These are phyloP conservation scores for Fusarium lateritium DNA, from an alignment of 2,329 filamentous ascomycete genomes.

Conservation along the genomic window DNA sequence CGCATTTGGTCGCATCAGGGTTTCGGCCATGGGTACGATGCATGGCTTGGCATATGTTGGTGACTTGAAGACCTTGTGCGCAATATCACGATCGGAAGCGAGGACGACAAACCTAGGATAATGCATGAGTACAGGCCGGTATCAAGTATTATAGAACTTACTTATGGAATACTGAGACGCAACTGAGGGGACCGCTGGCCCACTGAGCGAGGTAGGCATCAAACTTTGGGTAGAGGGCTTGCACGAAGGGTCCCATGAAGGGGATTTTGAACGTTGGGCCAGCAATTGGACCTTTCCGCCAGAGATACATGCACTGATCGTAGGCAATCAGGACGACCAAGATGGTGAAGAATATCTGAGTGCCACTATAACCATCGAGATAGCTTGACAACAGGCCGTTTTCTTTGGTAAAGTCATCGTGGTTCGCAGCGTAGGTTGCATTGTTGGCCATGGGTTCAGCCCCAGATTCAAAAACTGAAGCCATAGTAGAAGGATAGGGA, in stretches of 20 bases:
- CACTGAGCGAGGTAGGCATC: slow-evolving; percentile 82
- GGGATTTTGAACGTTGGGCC: slow-evolving; percentile 76
- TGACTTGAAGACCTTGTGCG: slow-evolving; percentile 87
- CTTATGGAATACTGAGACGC: slow-evolving; percentile 90
- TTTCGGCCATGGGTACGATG: slow-evolving; percentile 82
- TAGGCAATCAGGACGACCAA: slow-evolving; percentile 55
- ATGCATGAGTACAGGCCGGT: accelerated
- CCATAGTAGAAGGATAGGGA: neutral
- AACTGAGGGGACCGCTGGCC: slow-evolving; percentile 83
- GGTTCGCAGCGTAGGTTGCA: neutral
- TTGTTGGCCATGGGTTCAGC: slow-evolving; percentile 3
- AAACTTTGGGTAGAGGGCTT: slow-evolving; percentile 82
- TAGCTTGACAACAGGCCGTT: slow-evolving; percentile 28
- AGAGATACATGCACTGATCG: slow-evolving; percentile 69
- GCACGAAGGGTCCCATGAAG: slow-evolving; percentile 82
- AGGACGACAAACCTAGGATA: slow-evolving; percentile 80
- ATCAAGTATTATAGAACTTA: slow-evolving; percentile 53
- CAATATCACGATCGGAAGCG: slow-evolving; percentile 82
- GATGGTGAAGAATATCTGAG: slow-evolving; percentile 48
- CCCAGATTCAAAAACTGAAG: slow-evolving; percentile 1
- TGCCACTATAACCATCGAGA: slow-evolving; percentile 16
- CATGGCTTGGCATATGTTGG: slow-evolving; percentile 82
- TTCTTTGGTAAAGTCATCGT: neutral
- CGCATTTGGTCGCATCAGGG: slow-evolving; percentile 75
- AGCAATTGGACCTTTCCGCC: slow-evolving; percentile 73